phyloP scores from a whole-genome alignment of 2,329 filamentous ascomycete genomes.

The Sporothrix pallida region DNA sequence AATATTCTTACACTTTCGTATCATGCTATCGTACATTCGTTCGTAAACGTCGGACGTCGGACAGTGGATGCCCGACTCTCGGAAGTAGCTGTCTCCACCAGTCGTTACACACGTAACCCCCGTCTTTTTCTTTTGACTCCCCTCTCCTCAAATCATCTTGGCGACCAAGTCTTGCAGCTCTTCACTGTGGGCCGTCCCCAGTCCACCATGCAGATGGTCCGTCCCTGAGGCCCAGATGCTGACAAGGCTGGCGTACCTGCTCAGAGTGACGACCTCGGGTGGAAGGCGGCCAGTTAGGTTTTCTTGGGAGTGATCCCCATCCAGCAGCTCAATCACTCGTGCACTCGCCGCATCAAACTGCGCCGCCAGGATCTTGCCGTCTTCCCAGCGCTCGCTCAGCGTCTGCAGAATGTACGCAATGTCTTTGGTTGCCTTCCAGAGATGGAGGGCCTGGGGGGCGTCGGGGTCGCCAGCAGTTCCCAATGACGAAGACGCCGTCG shows the following conservation, averaged over 20 bases:
- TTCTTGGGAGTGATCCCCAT: too few relatives aligned
- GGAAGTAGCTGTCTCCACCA: too few relatives aligned
- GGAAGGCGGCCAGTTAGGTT: too few relatives aligned
- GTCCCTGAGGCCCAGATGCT: conserved; percentile 37
- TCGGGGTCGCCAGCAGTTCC: too few relatives aligned
- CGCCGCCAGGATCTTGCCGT: conserved; percentile 37
- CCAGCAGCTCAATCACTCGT: conserved; percentile 35
- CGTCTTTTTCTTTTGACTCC: not conserved
- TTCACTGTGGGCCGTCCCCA: conserved; percentile 9
- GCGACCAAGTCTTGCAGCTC: conserved; percentile 32
- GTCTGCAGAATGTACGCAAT: conserved; percentile 39
- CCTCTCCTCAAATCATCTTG: conserved; percentile 27
- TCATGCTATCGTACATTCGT: not conserved
- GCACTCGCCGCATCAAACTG: conserved; percentile 37
- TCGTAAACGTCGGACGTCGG: not conserved
- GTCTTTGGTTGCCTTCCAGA: conserved; percentile 41
- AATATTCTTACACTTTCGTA: not conserved
- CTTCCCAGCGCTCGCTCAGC: conserved; percentile 40
- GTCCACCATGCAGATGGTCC: not conserved
- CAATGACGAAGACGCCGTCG: too few relatives aligned
- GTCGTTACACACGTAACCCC: too few relatives aligned
- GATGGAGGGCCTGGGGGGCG: conserved; percentile 21
- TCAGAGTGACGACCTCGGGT: conserved; percentile 37
- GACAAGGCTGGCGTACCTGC: conserved; percentile 38
- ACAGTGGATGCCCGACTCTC: too few relatives aligned